Conservation (phyloP, 225 moss, liverwort and hornwort species). For the Rhytidiadelphus loreus region DNA sequence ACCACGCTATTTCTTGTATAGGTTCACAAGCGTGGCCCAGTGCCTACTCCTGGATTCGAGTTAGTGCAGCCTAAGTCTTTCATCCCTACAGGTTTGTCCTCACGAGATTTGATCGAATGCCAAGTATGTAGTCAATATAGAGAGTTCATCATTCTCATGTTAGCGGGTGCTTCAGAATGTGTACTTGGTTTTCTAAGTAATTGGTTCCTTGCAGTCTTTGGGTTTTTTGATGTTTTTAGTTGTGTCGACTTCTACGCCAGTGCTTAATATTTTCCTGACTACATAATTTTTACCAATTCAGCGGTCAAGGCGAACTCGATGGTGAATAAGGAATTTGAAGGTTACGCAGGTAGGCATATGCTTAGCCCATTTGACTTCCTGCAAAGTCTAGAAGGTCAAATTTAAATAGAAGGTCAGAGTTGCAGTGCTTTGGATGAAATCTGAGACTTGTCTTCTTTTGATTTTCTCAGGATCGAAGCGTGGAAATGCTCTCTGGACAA, state of each 20-base stretch:
- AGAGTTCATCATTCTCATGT: neutral
- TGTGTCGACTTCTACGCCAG: too few species aligned
- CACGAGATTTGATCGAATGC: neutral
- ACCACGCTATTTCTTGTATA: neutral
- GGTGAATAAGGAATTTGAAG: conserved; percentile 20
- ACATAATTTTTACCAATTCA: neutral
- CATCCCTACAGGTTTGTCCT: conserved; percentile 34
- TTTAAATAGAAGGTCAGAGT: neutral
- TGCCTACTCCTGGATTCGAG: conserved; percentile 31
- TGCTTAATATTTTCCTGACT: neutral
- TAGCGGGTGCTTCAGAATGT: neutral
- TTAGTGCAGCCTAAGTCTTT: conserved; percentile 40
- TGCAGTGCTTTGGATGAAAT: neutral
- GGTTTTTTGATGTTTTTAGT: neutral
- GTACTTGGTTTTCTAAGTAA: neutral
- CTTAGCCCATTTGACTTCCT: neutral
- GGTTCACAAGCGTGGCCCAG: conserved; percentile 46
- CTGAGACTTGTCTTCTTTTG: neutral
- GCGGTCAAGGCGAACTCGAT: conserved; percentile 18
- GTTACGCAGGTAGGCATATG: neutral
- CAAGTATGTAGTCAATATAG: neutral
- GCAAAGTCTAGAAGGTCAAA: neutral
- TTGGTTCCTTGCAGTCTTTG: neutral
- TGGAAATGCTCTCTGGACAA: conserved; percentile 36
- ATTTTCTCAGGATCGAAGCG: conserved; percentile 14